These are phyloP conservation scores for Clarireedia homoeocarpa DNA, from an alignment of 2,329 filamentous ascomycete genomes.

Conservation along the genomic window DNA sequence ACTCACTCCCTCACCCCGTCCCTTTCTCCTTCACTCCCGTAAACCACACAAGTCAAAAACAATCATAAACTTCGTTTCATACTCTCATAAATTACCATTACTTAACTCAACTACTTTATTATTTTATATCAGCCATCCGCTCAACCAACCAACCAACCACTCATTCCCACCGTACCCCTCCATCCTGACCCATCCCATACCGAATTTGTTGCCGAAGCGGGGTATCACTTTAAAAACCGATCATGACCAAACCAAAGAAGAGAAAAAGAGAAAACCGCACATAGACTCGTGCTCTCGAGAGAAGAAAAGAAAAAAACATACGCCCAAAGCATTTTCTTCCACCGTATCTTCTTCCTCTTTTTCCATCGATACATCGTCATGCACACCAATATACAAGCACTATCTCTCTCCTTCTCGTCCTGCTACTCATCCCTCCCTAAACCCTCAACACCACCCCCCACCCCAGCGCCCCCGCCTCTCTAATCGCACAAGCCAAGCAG, in stretches of 20 bases:
- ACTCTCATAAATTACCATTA: neutral
- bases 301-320: no score
- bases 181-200: neutral
- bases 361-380: neutral
- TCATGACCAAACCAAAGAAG: neutral
- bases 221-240: constrained; percentile 6
- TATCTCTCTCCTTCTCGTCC: neutral
- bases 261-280: neutral
- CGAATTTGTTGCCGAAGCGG: constrained; percentile 2
- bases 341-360: neutral
- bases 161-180: neutral
- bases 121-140: neutral
- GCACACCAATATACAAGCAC: neutral
- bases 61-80: neutral
- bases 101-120: neutral
- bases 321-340: neutral
- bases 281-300: neutral
- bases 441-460: constrained; percentile 36
- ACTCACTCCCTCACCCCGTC: no score
- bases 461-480: constrained; percentile 64
- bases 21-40: no score
- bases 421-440: constrained; percentile 5
- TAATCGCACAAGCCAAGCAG: constrained; percentile 65
- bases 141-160: neutral
- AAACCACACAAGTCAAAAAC: neutral